phyloP scores from a whole-genome alignment of 306 rosid genomes.

The Sphenostylis stenocarpa region DNA sequence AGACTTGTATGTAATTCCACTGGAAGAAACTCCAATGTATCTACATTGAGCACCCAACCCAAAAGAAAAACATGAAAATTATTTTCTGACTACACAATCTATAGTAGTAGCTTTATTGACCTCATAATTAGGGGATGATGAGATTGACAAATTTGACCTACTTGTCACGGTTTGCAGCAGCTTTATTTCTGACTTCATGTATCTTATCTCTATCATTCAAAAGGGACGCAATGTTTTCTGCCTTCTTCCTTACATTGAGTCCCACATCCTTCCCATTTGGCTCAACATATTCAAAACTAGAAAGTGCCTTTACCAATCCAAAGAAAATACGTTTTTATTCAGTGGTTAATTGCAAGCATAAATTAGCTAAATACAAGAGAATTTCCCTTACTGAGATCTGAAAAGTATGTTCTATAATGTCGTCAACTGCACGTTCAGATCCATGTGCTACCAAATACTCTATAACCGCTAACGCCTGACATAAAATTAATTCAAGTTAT shows the following conservation, averaged over 20 bases:
- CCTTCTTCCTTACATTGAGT: conserved; percentile 94
- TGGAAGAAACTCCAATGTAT: conserved; percentile 93
- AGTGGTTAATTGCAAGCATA: conserved; percentile 30
- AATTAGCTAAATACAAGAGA: conserved; percentile 14
- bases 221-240: conserved; percentile 74
- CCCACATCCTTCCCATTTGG: conserved; percentile 97
- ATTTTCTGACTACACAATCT: conserved; percentile 28
- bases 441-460: conserved; percentile 94
- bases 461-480: conserved; percentile 91
- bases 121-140: conserved; percentile 14
- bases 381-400: conserved; percentile 78
- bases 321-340: conserved; percentile 25
- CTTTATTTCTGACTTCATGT: conserved; percentile 87
- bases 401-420: conserved; percentile 94
- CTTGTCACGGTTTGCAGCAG: conserved; percentile 96
- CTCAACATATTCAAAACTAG: conserved; percentile 96
- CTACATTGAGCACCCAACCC: conserved; percentile 49
- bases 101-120: conserved; percentile 22
- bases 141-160: conserved; percentile 42
- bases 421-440: conserved; percentile 98
- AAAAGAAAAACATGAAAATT: conserved; percentile 24
- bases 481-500: conserved; percentile 39
- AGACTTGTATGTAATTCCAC: conserved; percentile 78
- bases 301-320: conserved; percentile 65
- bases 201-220: conserved; percentile 91